These are phyloP conservation scores for Luzula sylvatica DNA, from an alignment of 176 grass and related monocot genomes.

Conservation along the genomic window DNA sequence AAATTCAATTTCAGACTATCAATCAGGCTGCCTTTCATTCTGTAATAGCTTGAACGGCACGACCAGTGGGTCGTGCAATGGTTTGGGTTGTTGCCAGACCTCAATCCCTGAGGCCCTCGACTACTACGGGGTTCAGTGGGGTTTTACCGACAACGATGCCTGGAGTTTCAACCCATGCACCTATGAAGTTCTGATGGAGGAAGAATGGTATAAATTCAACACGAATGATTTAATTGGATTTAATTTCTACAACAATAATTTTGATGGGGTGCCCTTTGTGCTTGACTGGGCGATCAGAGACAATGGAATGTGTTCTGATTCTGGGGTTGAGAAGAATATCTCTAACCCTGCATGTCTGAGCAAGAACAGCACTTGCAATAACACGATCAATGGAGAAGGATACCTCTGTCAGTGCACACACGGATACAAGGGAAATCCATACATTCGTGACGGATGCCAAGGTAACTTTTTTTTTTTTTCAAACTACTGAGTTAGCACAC, in stretches of 20 bases:
- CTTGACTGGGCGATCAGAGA: constrained; percentile 31
- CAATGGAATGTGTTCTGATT: background rate
- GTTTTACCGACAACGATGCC: background rate
- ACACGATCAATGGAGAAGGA: background rate
- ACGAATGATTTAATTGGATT: background rate
- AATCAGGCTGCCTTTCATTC: background rate
- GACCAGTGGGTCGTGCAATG: background rate
- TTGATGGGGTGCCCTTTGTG: background rate
- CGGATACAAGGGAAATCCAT: constrained; percentile 33
- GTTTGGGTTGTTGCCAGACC: background rate
- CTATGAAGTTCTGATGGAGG: constrained; percentile 5
- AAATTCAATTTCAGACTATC: no score
- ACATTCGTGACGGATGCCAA: constrained; percentile 2
- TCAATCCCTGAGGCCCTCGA: background rate
- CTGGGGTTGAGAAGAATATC: background rate
- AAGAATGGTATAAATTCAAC: background rate
- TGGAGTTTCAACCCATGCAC: background rate
- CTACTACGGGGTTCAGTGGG: background rate
- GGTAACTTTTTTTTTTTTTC: constrained; percentile 1
- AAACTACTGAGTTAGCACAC: no score
- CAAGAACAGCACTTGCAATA: background rate
- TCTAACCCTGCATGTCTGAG: background rate
- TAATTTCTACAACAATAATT: background rate
- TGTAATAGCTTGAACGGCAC: background rate
- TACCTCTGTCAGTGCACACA: constrained; percentile 10